These are phyloP conservation scores for Alternaria hordeiaustralica DNA, from an alignment of 2,329 filamentous ascomycete genomes.

Conservation along the genomic window DNA sequence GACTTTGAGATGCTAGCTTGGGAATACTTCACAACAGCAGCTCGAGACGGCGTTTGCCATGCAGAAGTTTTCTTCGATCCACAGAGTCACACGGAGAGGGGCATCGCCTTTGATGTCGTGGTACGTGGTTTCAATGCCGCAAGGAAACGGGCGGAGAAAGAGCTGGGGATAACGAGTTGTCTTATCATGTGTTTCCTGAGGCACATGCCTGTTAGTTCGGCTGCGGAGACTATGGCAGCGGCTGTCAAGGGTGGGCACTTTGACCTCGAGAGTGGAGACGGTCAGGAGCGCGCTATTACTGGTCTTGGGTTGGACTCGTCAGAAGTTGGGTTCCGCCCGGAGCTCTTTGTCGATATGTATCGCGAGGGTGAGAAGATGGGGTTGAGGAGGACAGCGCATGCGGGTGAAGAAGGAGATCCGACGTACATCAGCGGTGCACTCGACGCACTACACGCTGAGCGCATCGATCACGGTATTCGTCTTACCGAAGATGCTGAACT, in stretches of 20 bases:
- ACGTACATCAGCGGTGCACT: slow-evolving; percentile 70
- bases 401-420: slow-evolving; percentile 75
- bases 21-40: slow-evolving; percentile 72
- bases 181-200: slow-evolving; percentile 76
- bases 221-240: slow-evolving; percentile 49
- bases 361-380: slow-evolving; percentile 59
- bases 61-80: slow-evolving; percentile 84
- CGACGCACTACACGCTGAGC: slow-evolving; percentile 65
- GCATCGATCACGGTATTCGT: slow-evolving; percentile 78
- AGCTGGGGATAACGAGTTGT: slow-evolving; percentile 69
- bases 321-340: slow-evolving; percentile 53
- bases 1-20: slow-evolving; percentile 78
- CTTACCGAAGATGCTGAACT: slow-evolving; percentile 66
- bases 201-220: slow-evolving; percentile 68
- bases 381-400: slow-evolving; percentile 73
- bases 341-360: slow-evolving; percentile 69
- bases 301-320: slow-evolving; percentile 74
- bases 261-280: slow-evolving; percentile 48
- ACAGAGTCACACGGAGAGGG: slow-evolving; percentile 72
- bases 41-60: slow-evolving; percentile 70
- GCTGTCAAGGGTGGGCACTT: slow-evolving; percentile 53
- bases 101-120: slow-evolving; percentile 68
- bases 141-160: slow-evolving; percentile 63
- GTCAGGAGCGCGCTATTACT: slow-evolving; percentile 60
- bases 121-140: slow-evolving; percentile 69